phyloP scores from a whole-genome alignment of 2,329 filamentous ascomycete genomes.

The Pezicula rhizophila region DNA sequence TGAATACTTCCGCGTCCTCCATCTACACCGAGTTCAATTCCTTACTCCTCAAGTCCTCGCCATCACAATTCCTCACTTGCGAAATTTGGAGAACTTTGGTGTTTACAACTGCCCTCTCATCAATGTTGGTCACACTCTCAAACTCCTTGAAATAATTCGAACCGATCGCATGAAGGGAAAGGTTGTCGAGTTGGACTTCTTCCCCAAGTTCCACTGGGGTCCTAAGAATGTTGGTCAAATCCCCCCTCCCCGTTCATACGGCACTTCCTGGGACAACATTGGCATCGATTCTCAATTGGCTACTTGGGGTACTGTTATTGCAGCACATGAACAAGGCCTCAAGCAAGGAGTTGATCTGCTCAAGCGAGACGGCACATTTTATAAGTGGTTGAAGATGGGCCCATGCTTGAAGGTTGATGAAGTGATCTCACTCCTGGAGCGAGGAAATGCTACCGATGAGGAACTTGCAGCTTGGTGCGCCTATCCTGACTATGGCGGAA shows the following conservation, averaged over 20 bases:
- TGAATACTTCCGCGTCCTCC: conserved; percentile 15
- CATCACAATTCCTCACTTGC: conserved; percentile 21
- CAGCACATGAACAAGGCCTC: conserved; percentile 11
- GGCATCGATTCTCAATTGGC: conserved; percentile 11
- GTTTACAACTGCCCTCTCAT: conserved; percentile 24
- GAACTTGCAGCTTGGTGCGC: conserved; percentile 14
- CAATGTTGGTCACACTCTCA: conserved; percentile 16
- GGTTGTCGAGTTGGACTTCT: conserved; percentile 21
- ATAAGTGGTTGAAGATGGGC: conserved; percentile 20
- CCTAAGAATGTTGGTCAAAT: conserved; percentile 2
- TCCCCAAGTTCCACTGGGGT: conserved; percentile 20
- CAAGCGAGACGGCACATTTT: conserved; percentile 11
- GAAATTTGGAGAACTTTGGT: conserved; percentile 18
- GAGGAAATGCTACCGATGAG: neutral
- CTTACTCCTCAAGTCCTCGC: conserved; percentile 15
- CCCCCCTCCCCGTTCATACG: conserved; percentile 12
- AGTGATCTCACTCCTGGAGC: conserved; percentile 12
- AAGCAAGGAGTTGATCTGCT: conserved; percentile 17
- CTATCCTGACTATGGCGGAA: conserved; percentile 5
- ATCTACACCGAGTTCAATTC: conserved; percentile 22
- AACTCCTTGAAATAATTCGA: conserved; percentile 19
- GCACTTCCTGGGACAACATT: conserved; percentile 23
- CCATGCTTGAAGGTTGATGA: conserved; percentile 17
- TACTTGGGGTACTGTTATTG: conserved; percentile 17
- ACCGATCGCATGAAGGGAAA: conserved; percentile 12